Evolutionary conservation across 768 basidiomycete genomes (phyloP).

Genomic region (Podaxis carcinomalis): DNA sequence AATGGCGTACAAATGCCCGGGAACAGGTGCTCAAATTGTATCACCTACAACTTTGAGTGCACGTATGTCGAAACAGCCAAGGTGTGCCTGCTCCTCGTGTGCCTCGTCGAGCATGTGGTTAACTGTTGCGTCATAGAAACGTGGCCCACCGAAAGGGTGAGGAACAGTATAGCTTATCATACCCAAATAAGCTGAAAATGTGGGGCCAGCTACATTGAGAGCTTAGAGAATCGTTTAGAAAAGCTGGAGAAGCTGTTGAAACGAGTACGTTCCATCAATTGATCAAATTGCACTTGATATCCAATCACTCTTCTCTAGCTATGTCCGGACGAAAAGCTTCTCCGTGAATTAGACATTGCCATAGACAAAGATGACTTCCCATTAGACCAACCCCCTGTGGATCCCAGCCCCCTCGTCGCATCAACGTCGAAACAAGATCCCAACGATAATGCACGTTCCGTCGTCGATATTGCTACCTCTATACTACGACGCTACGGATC

Average conservation of each 20-base stretch:
- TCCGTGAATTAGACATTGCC: slow-evolving; percentile 47
- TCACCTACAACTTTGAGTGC: slow-evolving; percentile 59
- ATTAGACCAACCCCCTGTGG: slow-evolving; percentile 16
- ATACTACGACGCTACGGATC: slow-evolving; percentile 26
- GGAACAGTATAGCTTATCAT: slow-evolving; percentile 11
- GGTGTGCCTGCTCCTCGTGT: slow-evolving; percentile 30
- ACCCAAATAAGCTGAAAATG: background rate
- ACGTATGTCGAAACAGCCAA: slow-evolving; percentile 69
- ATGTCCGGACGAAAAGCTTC: slow-evolving; percentile 59
- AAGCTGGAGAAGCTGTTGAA: slow-evolving; percentile 59
- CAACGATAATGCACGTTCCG: background rate
- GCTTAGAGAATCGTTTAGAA: slow-evolving; percentile 53
- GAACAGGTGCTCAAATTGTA: slow-evolving; percentile 66
- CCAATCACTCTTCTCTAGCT: slow-evolving; percentile 36
- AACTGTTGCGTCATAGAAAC: slow-evolving; percentile 30
- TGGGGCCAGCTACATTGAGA: slow-evolving; percentile 48
- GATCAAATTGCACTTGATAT: background rate
- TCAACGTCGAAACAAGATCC: background rate
- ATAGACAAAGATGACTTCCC: slow-evolving; percentile 21
- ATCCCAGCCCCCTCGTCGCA: slow-evolving; percentile 19
- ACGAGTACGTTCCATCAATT: slow-evolving; percentile 23
- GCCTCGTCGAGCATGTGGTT: slow-evolving; percentile 14
- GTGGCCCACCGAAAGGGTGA: slow-evolving; percentile 62
- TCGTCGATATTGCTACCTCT: slow-evolving; percentile 27
- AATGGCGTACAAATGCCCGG: slow-evolving; percentile 71